Evolutionary conservation across 345 rosid genomes (phyloP).

Genomic region (Eutrema heterophyllum): DNA sequence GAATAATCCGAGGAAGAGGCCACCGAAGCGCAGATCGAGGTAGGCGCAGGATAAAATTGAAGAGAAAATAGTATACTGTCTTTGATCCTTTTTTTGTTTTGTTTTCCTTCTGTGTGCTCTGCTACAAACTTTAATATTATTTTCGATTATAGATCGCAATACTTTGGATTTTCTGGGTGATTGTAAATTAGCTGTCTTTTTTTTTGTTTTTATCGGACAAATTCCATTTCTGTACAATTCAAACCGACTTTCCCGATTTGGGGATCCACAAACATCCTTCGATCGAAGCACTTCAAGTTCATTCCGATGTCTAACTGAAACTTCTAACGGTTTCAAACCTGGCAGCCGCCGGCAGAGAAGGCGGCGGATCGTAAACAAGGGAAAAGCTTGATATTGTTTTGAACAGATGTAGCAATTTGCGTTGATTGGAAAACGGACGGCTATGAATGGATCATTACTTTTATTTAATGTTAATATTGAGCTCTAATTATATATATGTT

Average conservation of each 20-base stretch:
- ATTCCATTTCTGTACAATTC: slow-evolving; percentile 9
- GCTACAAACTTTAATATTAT: neutral
- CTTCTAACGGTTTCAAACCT: neutral
- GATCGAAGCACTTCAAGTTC: neutral
- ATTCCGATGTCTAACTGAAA: neutral
- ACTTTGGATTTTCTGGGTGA: neutral
- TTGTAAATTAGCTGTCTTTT: slow-evolving; percentile 21
- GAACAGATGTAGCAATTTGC: neutral
- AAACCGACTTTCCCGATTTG: neutral
- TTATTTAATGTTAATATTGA: neutral
- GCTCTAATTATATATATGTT: neutral
- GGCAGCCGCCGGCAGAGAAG: slow-evolving; percentile 1
- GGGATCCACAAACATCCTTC: neutral
- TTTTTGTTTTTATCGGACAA: neutral
- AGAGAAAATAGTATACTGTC: slow-evolving; percentile 12
- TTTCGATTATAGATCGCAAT: slow-evolving; percentile 2
- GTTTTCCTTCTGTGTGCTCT: slow-evolving; percentile 2
- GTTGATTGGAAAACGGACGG: slow-evolving; percentile 6
- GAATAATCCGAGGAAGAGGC: slow-evolving; percentile 38
- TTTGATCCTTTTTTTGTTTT: neutral
- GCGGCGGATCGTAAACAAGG: neutral
- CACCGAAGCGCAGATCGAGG: slow-evolving; percentile 58
- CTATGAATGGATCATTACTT: neutral
- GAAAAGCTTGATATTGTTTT: neutral
- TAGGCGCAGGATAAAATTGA: slow-evolving; percentile 5